Percentiles rank a stretch among this genome's conserved stretches.
phyloP scores from a whole-genome alignment of 139 green algal genomes.

The Parachlorella kessleri region DNA sequence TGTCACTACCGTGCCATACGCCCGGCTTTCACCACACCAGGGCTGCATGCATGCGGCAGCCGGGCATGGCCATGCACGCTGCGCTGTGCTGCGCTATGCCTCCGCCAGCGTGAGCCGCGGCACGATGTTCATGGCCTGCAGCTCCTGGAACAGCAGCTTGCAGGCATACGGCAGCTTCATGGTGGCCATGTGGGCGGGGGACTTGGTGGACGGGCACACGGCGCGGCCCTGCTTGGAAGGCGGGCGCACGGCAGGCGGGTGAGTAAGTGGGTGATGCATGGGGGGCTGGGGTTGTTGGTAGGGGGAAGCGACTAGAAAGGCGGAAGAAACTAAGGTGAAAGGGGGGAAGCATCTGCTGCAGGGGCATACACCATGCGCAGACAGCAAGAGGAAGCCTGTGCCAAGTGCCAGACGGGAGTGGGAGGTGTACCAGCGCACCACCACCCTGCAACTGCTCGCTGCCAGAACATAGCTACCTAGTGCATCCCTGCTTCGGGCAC shows the following conservation, averaged over 20 bases:
- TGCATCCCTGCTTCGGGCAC: too few species aligned
- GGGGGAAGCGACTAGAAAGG: too few species aligned
- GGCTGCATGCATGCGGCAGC: too few species aligned
- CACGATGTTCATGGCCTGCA: slow-evolving; percentile 96
- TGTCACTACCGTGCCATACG: too few species aligned
- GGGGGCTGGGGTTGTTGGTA: neutral
- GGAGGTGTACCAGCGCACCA: too few species aligned
- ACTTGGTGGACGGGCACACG: slow-evolving; percentile 69
- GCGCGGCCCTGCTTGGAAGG: slow-evolving; percentile 51
- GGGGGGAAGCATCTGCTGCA: too few species aligned
- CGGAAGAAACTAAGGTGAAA: too few species aligned
- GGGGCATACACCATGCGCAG: neutral
- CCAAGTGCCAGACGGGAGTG: too few species aligned
- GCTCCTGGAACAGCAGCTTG: slow-evolving; percentile 98
- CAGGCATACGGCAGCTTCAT: slow-evolving; percentile 96
- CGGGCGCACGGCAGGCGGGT: neutral
- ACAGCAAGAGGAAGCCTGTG: too few species aligned
- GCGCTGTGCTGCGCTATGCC: slow-evolving; percentile 35
- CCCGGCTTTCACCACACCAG: too few species aligned
- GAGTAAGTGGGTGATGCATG: neutral
- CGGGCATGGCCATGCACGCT: neutral
- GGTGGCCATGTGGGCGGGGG: slow-evolving; percentile 51
- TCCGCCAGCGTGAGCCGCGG: slow-evolving; percentile 80
- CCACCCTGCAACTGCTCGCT: too few species aligned
- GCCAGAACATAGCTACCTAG: too few species aligned